Base-by-base conservation (phyloP, 371 early-diverging fungal species). In the Syncephalastrum contaminatum region DNA sequence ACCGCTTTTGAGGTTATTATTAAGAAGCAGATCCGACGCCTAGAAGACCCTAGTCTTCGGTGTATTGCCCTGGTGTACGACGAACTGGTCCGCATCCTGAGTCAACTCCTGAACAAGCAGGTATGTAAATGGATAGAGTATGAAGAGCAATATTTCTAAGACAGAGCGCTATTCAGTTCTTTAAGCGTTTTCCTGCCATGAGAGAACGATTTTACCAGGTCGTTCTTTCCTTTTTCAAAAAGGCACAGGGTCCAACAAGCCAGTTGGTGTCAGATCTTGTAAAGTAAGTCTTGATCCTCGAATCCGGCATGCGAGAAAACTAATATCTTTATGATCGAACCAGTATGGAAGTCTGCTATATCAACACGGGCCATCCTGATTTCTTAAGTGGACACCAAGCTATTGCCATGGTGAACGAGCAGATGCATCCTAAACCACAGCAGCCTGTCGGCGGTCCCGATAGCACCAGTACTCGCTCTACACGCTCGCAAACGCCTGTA, bases 361-460 rank as follows among this genome's bases (percentile, higher is more conserved):
- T 99, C 74, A 99, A 98, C 82, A 99, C 99, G 2, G 98, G 87
- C 15, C 99, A 99, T 68, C 99, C 99, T 6, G 99, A 99, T 70
- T 99, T 99, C 68, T 79, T 98, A 57, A 90, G 83, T 55, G 99
- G 98, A 49, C 96, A 98, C 80, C 89, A 88, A 70, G 98, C 97
- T 8, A 91, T 95, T 79, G 90, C 95, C 24, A 85, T 94, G 43
- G 93, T 98, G 56, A 88, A 85, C 57, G 98, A 98, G 20, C 86
- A 92, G 27, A 64, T 93, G 48, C 87, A 84, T 51, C 77, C 85
- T 46, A 83, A 80, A 66, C 51, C 50, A 15, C 62, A 75, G 73
- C 75, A 80, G 66, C 69, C 86, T 61, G 27, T 55, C 30, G 46
- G 44, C 71, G 57, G 71, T 13, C 63, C 66, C 27, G 63, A 67